phyloP scores from a whole-genome alignment of 495 filamentous ascomycete species.

The Symbiotaphrina buchneri region DNA sequence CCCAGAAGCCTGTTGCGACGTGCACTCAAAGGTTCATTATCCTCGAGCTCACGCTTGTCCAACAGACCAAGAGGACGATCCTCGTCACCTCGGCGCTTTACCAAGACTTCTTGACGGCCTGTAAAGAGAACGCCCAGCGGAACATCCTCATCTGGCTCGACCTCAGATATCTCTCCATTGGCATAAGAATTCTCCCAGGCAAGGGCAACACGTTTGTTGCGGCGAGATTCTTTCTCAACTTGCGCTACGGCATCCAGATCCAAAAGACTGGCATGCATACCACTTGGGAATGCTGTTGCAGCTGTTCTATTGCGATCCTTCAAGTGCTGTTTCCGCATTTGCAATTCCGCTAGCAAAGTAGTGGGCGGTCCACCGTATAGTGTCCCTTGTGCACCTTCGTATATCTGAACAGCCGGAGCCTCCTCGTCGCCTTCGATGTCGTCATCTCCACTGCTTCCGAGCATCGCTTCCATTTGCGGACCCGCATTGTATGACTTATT shows the following conservation, averaged over 20 bases:
- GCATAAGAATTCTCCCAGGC: constrained; percentile 63
- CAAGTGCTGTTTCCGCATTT: constrained; percentile 68
- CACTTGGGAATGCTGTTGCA: constrained; percentile 40
- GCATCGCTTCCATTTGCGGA: no score
- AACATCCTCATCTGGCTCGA: constrained; percentile 47
- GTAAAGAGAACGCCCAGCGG: constrained; percentile 66
- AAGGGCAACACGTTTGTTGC: constrained; percentile 52
- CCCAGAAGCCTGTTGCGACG: constrained; percentile 61
- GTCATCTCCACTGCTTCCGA: no score
- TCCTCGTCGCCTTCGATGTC: constrained; percentile 9
- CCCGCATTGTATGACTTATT: no score
- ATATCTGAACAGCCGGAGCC: constrained; percentile 9
- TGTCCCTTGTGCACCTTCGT: constrained; percentile 11
- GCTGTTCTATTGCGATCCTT: constrained; percentile 51
- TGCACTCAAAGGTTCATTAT: constrained; percentile 69
- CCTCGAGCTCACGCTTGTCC: constrained; percentile 66
- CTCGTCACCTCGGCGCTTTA: constrained; percentile 25
- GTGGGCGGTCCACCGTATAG: constrained; percentile 55
- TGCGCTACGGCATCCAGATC: constrained; percentile 83
- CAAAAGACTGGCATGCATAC: constrained; percentile 72
- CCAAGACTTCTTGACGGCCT: constrained; percentile 27
- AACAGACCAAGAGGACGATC: constrained; percentile 64
- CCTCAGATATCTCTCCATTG: constrained; percentile 11
- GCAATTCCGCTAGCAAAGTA: constrained; percentile 79
- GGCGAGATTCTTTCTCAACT: constrained; percentile 52